A percentile compares a stretch with the other conserved stretches of the same genome.
These are phyloP conservation scores for Coniochaeta sp. DNA, from an alignment of 2,329 filamentous ascomycete genomes.

Conservation along the genomic window DNA sequence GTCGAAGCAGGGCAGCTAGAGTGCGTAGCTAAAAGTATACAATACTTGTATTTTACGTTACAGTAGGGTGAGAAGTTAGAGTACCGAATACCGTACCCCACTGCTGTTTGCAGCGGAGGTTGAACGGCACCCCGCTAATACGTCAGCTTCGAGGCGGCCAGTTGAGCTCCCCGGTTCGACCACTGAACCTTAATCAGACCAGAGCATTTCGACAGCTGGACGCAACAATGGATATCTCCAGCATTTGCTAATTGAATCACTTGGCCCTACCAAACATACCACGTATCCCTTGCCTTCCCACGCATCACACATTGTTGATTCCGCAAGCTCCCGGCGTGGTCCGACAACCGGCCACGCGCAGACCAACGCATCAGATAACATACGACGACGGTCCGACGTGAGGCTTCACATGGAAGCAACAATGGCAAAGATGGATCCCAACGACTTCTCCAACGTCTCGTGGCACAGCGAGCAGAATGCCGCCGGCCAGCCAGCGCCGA, in stretches of 20 bases:
- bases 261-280: not conserved
- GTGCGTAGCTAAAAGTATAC: not conserved
- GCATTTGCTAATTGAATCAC: not conserved
- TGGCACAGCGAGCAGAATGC: slow-evolving; percentile 61
- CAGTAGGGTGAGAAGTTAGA: too few species aligned
- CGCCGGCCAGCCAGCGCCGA: slow-evolving; percentile 18
- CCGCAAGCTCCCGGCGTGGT: not conserved
- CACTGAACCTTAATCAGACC: not conserved
- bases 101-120: not conserved
- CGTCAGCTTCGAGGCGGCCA: not conserved
- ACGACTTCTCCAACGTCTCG: slow-evolving; percentile 68
- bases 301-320: not conserved
- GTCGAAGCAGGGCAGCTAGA: too few species aligned
- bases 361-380: not conserved
- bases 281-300: not conserved
- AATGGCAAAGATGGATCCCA: slow-evolving; percentile 31
- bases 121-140: not conserved
- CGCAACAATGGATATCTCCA: not conserved
- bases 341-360: not conserved
- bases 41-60: not conserved
- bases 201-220: too few species aligned
- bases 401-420: not conserved
- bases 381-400: not conserved
- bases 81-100: too few species aligned
- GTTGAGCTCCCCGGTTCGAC: not conserved